Evolutionary conservation across 306 rosid genomes (phyloP), one percentile per base, ranked within the genome.

Genomic region (Pachyrhizus erosus): DNA sequence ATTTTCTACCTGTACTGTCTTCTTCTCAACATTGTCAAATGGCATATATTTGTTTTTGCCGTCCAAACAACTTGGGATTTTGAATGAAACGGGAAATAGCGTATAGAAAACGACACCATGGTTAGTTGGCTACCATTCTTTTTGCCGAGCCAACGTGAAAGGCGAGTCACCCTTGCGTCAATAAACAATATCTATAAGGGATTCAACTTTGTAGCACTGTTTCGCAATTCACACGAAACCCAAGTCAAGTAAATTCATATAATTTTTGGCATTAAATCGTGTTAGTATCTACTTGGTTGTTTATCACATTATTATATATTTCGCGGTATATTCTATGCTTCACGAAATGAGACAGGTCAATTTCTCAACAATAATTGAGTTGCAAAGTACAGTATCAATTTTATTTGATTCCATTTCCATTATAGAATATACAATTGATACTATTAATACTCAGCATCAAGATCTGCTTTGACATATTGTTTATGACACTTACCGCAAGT

Each of bases 301-400:
- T 57, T 46, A 24, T 21, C 33, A n/a, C 45, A 65, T 48, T 34
- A 39, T 74, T 60, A 60, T 12, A 51, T 18, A 74, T 52, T 45
- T 55, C 71, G 43, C 45, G 10, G 72, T 57, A 82, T 76, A 76
- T 82, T 61, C 81, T 40, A 54, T 55, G 78, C 75, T 76, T 80
- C 78, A 37, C 11, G 49, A 70, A 84, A 71, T 45, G 70, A 68
- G 49, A 81, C 84, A 77, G 60, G 69, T 78, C 74, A 77, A 46
- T 51, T 45, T 74, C 27, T 73, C 55, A 9, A 23, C 86, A 76
- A 69, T 76, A 71, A 76, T 29, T 62, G 45, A 77, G 55, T 37
- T 55, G 15, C 75, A 33, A 37, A 60, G 18, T 62, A 33, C 5
- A 77, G 10, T 60, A 80, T 70, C 45, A 66, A 52, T 5, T 46